These are phyloP conservation scores for Panicum miliaceum DNA, from an alignment of 176 grass and related monocot genomes.

Conservation along the genomic window DNA sequence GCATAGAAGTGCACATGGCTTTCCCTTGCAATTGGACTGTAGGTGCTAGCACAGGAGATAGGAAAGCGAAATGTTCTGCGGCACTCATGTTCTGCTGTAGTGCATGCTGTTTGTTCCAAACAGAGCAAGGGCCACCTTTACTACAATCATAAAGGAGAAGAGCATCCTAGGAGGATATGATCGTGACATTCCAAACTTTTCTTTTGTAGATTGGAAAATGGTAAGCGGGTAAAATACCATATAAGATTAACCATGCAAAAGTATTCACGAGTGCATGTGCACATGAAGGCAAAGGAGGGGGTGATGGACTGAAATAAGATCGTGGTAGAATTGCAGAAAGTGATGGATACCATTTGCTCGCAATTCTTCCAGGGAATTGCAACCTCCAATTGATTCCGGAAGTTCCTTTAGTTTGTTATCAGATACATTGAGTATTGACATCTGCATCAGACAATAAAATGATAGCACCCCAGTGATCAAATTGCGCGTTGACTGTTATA, in stretches of 20 bases:
- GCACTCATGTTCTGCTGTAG: constrained; percentile 6
- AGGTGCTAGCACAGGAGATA: constrained; percentile 9
- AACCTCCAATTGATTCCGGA: constrained; percentile 88
- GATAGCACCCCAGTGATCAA: not conserved
- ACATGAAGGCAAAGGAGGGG: not conserved
- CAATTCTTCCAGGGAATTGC: constrained; percentile 88
- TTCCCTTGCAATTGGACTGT: not conserved
- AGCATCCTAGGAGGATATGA: constrained; percentile 21
- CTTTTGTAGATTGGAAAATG: not conserved
- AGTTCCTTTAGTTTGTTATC: constrained; percentile 84
- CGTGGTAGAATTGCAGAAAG: constrained; percentile 12
- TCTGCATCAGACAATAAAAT: constrained; percentile 59
- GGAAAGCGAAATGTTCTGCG: not conserved
- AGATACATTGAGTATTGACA: constrained; percentile 85
- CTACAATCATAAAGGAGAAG: not conserved
- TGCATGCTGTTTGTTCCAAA: constrained; percentile 12
- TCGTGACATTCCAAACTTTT: constrained; percentile 22
- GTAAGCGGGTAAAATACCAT: constrained; percentile 29
- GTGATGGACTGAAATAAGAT: constrained; percentile 1
- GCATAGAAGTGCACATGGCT: not conserved
- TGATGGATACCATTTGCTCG: constrained; percentile 76
- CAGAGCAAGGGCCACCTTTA: constrained; percentile 19
- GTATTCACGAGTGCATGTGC: not conserved
- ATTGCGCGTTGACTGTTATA: not conserved
- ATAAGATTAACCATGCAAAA: not conserved